Evolutionary conservation across 1,139 yeast species (phyloP).

Genomic region (Saccharomyces hybrid): DNA sequence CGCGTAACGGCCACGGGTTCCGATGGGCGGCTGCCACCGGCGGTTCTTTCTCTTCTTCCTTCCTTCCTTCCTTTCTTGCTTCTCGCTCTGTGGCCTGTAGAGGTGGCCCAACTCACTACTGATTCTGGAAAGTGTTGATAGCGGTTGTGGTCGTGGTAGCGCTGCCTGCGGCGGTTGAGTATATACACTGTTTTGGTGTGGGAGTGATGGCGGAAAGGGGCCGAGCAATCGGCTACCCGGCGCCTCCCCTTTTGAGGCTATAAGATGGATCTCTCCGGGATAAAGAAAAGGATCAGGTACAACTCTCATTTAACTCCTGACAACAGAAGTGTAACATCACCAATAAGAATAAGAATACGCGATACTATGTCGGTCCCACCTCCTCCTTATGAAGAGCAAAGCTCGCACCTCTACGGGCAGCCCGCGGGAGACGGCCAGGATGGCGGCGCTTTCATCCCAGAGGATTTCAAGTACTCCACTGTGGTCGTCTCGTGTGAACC

Average conservation of each 20-base stretch:
- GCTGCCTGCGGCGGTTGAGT: neutral
- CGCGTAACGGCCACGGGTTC: neutral
- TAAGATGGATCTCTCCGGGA: neutral
- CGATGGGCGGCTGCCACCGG: neutral
- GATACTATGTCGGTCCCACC: conserved; percentile 2
- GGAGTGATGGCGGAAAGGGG: neutral
- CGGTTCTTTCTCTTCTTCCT: neutral
- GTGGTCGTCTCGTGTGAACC: conserved; percentile 73
- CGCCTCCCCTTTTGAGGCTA: neutral
- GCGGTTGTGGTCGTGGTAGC: neutral
- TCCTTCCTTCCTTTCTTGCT: neutral
- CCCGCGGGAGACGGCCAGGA: conserved; percentile 24
- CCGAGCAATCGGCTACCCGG: neutral
- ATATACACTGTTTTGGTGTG: neutral
- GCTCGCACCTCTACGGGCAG: conserved; percentile 9
- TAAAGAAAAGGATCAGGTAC: neutral
- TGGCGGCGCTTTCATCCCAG: conserved; percentile 44
- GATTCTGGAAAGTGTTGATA: neutral
- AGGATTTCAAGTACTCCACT: conserved; percentile 79
- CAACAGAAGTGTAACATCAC: neutral
- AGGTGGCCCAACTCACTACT: neutral
- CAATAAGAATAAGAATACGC: neutral
- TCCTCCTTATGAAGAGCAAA: conserved; percentile 1
- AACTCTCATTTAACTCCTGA: neutral
- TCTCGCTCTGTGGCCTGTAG: neutral